Conservation (phyloP, 2,329 filamentous ascomycete species). For the Penicillium sp. region DNA sequence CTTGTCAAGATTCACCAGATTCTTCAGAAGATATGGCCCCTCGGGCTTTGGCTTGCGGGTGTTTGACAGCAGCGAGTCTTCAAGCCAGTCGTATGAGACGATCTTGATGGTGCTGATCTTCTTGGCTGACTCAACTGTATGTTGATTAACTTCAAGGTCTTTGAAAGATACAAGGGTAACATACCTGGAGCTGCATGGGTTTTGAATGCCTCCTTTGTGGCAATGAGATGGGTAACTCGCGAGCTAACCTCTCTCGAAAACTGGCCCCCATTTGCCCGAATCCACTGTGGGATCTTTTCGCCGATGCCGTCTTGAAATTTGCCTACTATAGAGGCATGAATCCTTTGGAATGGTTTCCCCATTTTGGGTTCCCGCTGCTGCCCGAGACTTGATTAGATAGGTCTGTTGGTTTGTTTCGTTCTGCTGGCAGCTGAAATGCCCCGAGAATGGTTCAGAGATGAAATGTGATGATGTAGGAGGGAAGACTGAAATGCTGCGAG, state of each 20-base stretch:
- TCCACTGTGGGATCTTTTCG: constrained; percentile 64
- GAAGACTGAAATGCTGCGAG: background rate
- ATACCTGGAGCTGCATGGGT: constrained; percentile 43
- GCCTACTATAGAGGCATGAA: constrained; percentile 58
- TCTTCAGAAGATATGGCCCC: constrained; percentile 37
- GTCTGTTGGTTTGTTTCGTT: background rate
- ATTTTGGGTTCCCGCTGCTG: constrained; percentile 18
- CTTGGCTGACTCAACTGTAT: constrained; percentile 42
- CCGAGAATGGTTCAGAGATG: too few species aligned
- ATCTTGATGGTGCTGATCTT: constrained; percentile 39
- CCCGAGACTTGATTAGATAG: background rate
- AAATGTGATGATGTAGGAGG: background rate
- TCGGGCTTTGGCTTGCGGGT: constrained; percentile 33
- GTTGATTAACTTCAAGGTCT: constrained; percentile 14
- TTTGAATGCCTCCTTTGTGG: constrained; percentile 60
- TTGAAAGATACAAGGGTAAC: background rate
- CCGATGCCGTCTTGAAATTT: constrained; percentile 50
- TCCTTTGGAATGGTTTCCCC: constrained; percentile 49
- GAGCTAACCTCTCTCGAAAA: constrained; percentile 53
- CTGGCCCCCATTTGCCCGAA: constrained; percentile 58
- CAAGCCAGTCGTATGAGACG: constrained; percentile 48
- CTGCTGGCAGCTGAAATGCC: background rate
- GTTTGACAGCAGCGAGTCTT: constrained; percentile 41
- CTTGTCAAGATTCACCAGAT: constrained; percentile 30
- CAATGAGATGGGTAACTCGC: constrained; percentile 70